These are phyloP conservation scores for Pseudogymnoascus sp. DNA, from an alignment of 2,329 filamentous ascomycete species.

Conservation along the genomic window DNA sequence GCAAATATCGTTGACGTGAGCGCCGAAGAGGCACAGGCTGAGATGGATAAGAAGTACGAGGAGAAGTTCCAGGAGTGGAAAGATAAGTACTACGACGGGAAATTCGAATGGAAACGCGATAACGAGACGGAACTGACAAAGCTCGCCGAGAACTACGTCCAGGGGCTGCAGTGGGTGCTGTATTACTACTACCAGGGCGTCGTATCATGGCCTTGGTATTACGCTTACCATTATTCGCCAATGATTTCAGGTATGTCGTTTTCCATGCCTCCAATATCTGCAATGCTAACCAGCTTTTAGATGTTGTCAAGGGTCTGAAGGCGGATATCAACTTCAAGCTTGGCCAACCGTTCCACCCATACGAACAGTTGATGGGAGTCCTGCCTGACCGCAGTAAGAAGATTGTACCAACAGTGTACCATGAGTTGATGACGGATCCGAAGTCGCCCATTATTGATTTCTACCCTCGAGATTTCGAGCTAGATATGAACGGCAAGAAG, in stretches of 20 bases:
- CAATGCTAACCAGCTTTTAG: conserved; percentile 37
- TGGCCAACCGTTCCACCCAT: conserved; percentile 90
- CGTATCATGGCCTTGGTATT: conserved; percentile 98
- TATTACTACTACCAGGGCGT: conserved; percentile 98
- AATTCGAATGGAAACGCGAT: conserved; percentile 82
- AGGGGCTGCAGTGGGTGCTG: conserved; percentile 95
- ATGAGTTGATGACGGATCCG: conserved; percentile 84
- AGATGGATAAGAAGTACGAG: conserved; percentile 80
- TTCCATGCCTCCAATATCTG: background rate
- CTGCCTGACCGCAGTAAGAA: conserved; percentile 94
- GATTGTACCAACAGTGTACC: conserved; percentile 83
- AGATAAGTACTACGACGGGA: conserved; percentile 82
- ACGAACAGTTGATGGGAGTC: conserved; percentile 96
- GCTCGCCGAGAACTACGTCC: conserved; percentile 91
- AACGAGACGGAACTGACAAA: conserved; percentile 74
- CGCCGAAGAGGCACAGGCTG: conserved; percentile 68
- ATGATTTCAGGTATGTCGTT: conserved; percentile 70
- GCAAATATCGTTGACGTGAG: conserved; percentile 78
- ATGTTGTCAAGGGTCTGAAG: conserved; percentile 80
- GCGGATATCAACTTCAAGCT: conserved; percentile 89
- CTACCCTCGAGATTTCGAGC: conserved; percentile 91
- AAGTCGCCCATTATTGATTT: conserved; percentile 95
- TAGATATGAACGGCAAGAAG: conserved; percentile 99
- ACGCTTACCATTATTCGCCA: conserved; percentile 91
- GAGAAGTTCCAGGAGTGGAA: conserved; percentile 91